Conservation (phyloP, 768 basidiomycete genomes). For the Trametes cingulata region DNA sequence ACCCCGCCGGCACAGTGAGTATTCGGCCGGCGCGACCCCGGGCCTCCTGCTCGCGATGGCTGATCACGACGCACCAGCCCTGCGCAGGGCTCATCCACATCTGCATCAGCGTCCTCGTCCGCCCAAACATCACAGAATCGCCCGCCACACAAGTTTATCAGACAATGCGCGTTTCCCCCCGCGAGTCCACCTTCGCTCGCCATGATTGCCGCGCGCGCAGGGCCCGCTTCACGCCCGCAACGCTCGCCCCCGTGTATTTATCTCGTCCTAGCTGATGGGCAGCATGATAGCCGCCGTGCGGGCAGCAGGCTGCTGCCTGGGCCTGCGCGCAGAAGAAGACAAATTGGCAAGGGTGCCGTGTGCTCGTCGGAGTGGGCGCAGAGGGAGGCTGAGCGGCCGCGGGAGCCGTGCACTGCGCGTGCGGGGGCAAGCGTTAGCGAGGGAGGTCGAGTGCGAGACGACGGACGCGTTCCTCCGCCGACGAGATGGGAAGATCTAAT, state of each 20-base stretch:
- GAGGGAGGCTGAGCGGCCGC: background rate
- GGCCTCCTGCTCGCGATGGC: background rate
- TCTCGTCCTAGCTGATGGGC: constrained; percentile 20
- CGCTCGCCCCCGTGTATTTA: constrained; percentile 19
- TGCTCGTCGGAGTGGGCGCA: background rate
- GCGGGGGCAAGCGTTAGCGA: background rate
- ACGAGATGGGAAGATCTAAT: constrained; percentile 6
- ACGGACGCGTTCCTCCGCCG: background rate
- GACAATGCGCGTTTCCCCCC: constrained; percentile 13
- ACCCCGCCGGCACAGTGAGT: background rate
- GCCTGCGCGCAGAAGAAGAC: background rate
- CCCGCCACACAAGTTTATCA: constrained; percentile 21
- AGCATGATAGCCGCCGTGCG: constrained; percentile 22
- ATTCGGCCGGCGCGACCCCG: background rate
- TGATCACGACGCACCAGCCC: background rate
- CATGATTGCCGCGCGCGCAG: constrained; percentile 22
- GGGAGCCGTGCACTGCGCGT: background rate
- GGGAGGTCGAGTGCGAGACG: background rate
- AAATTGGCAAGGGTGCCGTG: background rate
- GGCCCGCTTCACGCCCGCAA: constrained; percentile 12
- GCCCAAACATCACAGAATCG: background rate
- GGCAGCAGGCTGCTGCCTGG: background rate
- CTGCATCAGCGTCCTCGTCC: background rate
- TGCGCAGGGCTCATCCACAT: background rate
- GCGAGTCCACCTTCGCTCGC: constrained; percentile 1